A percentile compares a stretch with the other conserved stretches of the same genome.
Evolutionary conservation across 1,139 yeast genomes (phyloP).

Genomic region (Fermentozyma sake): DNA sequence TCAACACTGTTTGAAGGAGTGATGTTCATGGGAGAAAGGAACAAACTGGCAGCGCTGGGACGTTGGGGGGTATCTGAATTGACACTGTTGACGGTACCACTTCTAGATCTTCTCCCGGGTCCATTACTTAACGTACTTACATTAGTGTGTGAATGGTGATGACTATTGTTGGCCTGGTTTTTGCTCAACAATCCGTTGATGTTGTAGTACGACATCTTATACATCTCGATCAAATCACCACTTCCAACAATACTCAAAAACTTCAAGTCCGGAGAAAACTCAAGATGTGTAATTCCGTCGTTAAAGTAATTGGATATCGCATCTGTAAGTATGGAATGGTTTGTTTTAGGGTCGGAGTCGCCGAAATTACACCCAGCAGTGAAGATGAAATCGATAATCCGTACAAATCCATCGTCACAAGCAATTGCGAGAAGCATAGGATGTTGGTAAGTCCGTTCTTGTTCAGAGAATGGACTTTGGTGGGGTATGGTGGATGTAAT

Average conservation of each 20-base stretch:
- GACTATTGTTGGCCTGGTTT: constrained; percentile 8
- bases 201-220: constrained; percentile 41
- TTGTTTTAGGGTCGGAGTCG: constrained; percentile 4
- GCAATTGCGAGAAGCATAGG: constrained; percentile 56
- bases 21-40: constrained; percentile 18
- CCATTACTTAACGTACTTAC: constrained; percentile 2
- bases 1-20: constrained; percentile 23
- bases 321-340: constrained; percentile 39
- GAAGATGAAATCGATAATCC: constrained; percentile 47
- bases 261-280: constrained; percentile 63
- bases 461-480: constrained; percentile 14
- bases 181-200: constrained; percentile 28
- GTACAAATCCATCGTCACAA: constrained; percentile 62
- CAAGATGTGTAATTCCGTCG: constrained; percentile 56
- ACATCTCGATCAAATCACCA: constrained; percentile 56
- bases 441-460: constrained; percentile 8
- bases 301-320: constrained; percentile 59
- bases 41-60: constrained; percentile 8
- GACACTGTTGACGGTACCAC: constrained; percentile 34
- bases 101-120: constrained; percentile 29
- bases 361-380: constrained; percentile 13
- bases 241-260: constrained; percentile 55
- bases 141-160: constrained; percentile 13
- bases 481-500: constrained; percentile 36
- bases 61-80: constrained; percentile 13